A percentile compares a stretch with the other conserved stretches of the same genome.
Evolutionary conservation across 2,329 filamentous ascomycete species (phyloP).

Genomic region (Ophiobolus disseminans): DNA sequence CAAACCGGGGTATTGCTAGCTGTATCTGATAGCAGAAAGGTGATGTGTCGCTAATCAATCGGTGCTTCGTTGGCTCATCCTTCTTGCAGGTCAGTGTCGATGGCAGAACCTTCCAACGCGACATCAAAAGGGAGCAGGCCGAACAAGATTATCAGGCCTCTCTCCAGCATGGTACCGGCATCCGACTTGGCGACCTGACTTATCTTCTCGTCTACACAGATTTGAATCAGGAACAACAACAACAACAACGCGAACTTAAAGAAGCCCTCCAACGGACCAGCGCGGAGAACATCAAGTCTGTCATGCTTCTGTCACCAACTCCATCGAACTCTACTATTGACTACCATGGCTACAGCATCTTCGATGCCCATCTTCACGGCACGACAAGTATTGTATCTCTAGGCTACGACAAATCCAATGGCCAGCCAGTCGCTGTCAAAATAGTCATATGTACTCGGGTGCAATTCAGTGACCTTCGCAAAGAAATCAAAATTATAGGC

Average conservation of each 20-base stretch:
- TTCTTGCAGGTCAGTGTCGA: background rate
- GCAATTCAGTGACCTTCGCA: background rate
- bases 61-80: background rate
- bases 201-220: conserved; percentile 10
- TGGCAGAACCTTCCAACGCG: conserved; percentile 5
- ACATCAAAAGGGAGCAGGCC: conserved; percentile 4
- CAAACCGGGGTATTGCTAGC: conserved; percentile 3
- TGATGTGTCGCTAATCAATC: background rate
- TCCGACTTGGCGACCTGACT: conserved; percentile 8
- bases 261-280: conserved; percentile 2
- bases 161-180: conserved; percentile 7
- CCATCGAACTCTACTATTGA: conserved; percentile 8
- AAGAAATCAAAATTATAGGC: background rate
- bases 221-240: conserved; percentile 4
- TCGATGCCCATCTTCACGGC: conserved; percentile 9
- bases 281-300: background rate
- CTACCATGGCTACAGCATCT: conserved; percentile 13
- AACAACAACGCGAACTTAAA: conserved; percentile 7
- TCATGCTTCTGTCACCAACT: conserved; percentile 1
- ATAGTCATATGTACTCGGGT: conserved; percentile 7
- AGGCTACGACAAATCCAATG: conserved; percentile 8
- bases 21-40: conserved; percentile 8
- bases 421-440: conserved; percentile 11
- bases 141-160: conserved; percentile 5
- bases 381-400: conserved; percentile 10